Conservation (phyloP, 177 flowering plant species). For the Telopea speciosissima region DNA sequence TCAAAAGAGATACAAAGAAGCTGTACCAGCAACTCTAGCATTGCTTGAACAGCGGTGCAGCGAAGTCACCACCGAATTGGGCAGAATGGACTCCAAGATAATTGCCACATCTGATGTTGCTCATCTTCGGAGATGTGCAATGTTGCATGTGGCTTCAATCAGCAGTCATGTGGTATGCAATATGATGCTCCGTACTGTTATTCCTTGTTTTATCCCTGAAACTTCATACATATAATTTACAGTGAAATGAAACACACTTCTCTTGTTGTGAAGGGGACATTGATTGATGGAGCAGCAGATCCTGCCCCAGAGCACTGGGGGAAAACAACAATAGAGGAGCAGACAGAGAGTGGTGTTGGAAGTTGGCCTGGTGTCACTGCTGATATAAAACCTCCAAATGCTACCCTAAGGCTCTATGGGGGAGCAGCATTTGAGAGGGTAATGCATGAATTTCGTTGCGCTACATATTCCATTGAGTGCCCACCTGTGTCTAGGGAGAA, state of each 20-base stretch:
- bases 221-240: not conserved
- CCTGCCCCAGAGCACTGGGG: slow-evolving; percentile 99
- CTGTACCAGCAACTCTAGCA: slow-evolving; percentile 95
- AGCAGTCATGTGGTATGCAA: slow-evolving; percentile 76
- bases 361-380: slow-evolving; percentile 86
- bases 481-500: slow-evolving; percentile 92
- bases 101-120: slow-evolving; percentile 88
- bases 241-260: not conserved
- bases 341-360: slow-evolving; percentile 71
- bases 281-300: slow-evolving; percentile 96
- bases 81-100: slow-evolving; percentile 62
- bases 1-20: slow-evolving; percentile 90
- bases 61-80: slow-evolving; percentile 62
- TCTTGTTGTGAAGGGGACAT: slow-evolving; percentile 43
- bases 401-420: slow-evolving; percentile 89
- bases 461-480: slow-evolving; percentile 90
- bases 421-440: slow-evolving; percentile 99
- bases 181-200: not conserved
- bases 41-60: slow-evolving; percentile 89
- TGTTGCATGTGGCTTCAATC: slow-evolving; percentile 81
- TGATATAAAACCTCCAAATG: slow-evolving; percentile 77
- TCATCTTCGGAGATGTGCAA: slow-evolving; percentile 77
- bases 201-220: not conserved
- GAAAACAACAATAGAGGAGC: slow-evolving; percentile 79
- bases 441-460: slow-evolving; percentile 93